phyloP scores from a whole-genome alignment of 106 monocot species.

The Dendrobium officinale region DNA sequence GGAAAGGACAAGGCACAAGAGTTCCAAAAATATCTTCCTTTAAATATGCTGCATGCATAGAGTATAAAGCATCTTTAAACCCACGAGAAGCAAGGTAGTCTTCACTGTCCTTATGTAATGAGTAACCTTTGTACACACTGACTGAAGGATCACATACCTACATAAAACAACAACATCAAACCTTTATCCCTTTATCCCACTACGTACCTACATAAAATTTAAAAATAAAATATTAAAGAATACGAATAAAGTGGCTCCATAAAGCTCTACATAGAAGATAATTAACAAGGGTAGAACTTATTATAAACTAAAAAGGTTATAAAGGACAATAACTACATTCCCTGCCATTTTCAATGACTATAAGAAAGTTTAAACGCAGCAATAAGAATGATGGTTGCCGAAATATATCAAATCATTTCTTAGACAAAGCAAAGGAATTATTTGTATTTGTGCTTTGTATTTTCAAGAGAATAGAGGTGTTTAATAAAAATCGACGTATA shows the following conservation, averaged over 20 bases:
- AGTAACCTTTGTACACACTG: constrained; percentile 76
- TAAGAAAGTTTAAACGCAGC: neutral
- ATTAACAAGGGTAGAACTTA: neutral
- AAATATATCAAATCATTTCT: neutral
- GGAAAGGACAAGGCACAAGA: constrained; percentile 69
- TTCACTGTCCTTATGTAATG: constrained; percentile 59
- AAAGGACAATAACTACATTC: neutral
- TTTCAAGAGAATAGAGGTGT: neutral
- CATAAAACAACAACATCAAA: neutral
- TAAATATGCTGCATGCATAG: constrained; percentile 51
- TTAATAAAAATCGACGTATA: neutral
- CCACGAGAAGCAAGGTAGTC: constrained; percentile 68
- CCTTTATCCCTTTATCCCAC: neutral
- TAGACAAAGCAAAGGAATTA: neutral
- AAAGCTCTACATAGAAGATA: neutral
- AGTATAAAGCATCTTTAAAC: constrained; percentile 54
- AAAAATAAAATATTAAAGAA: neutral
- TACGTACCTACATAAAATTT: constrained; percentile 41
- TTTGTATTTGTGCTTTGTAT: neutral
- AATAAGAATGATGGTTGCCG: neutral
- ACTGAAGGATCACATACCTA: constrained; percentile 85
- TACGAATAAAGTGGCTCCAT: neutral
- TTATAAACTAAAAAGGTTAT: neutral
- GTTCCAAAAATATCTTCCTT: constrained; percentile 58
- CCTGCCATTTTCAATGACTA: neutral